Conservation (phyloP, 2,329 filamentous ascomycete genomes). For the Microcyclospora pomicola region DNA sequence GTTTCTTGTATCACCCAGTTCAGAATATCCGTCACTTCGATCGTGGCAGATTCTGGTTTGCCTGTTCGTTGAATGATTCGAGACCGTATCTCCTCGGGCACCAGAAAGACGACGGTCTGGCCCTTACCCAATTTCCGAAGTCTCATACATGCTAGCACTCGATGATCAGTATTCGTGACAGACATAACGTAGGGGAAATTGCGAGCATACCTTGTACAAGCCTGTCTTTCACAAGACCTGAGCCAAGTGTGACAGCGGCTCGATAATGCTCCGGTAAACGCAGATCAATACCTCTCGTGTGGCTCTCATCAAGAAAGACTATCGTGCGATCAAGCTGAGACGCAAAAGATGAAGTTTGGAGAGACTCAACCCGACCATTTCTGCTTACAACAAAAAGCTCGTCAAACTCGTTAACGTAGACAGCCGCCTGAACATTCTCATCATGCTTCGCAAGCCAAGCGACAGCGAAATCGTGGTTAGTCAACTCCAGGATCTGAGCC, state of each 20-base stretch:
- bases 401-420: slow-evolving; percentile 47
- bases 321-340: slow-evolving; percentile 45
- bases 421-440: slow-evolving; percentile 28
- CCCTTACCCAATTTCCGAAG: slow-evolving; percentile 54
- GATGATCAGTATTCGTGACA: too few relatives aligned
- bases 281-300: slow-evolving; percentile 57
- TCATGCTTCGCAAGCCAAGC: slow-evolving; percentile 35
- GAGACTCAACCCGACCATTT: slow-evolving; percentile 30
- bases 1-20: slow-evolving; percentile 20
- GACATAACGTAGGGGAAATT: too few relatives aligned
- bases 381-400: slow-evolving; percentile 41
- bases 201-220: slow-evolving; percentile 53
- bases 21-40: too few relatives aligned
- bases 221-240: slow-evolving; percentile 52
- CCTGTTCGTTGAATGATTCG: slow-evolving; percentile 31
- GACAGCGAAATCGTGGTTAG: slow-evolving; percentile 40
- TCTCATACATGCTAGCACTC: slow-evolving; percentile 61
- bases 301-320: slow-evolving; percentile 56
- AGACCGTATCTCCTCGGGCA: slow-evolving; percentile 43
- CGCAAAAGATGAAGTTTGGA: slow-evolving; percentile 46
- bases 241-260: slow-evolving; percentile 55
- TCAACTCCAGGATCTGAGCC: slow-evolving; percentile 52
- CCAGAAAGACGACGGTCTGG: slow-evolving; percentile 49
- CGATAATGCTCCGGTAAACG: slow-evolving; percentile 44
- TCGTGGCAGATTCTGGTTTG: slow-evolving; percentile 2